Percentiles rank a stretch among this genome's conserved stretches.
Evolutionary conservation across 805 yeast species (phyloP).

Genomic region (Tetrapisispora fleetii): DNA sequence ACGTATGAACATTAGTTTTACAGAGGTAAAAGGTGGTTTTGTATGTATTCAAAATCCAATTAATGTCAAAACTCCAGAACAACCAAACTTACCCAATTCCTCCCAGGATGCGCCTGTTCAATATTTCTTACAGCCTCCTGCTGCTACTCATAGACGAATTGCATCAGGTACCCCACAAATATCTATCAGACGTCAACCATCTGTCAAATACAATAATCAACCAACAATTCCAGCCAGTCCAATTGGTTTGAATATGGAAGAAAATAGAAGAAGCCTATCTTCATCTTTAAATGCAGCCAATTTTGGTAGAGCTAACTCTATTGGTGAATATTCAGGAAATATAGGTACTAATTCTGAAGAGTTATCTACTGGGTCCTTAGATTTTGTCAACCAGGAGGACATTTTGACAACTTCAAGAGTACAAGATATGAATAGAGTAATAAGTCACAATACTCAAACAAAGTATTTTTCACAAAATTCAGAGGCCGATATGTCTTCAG

Average conservation of each 20-base stretch:
- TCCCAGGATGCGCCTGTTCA: constrained; percentile 2
- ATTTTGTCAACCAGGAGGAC: constrained; percentile 26
- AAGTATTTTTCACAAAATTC: background rate
- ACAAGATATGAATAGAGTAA: constrained; percentile 46
- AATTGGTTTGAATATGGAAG: constrained; percentile 3
- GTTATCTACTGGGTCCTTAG: constrained; percentile 28
- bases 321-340: constrained; percentile 7
- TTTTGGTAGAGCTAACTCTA: constrained; percentile 8
- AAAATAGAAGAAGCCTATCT: constrained; percentile 3
- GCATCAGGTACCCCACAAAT: constrained; percentile 10
- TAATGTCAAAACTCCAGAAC: background rate
- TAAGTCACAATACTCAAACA: constrained; percentile 26
- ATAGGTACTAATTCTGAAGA: constrained; percentile 16
- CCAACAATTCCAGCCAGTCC: constrained; percentile 48
- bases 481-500: background rate
- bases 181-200: constrained; percentile 32
- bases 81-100: background rate
- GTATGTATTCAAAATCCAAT: constrained; percentile 43
- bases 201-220: constrained; percentile 21
- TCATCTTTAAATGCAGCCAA: constrained; percentile 3
- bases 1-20: constrained; percentile 66
- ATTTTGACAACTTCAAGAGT: constrained; percentile 42
- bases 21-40: constrained; percentile 91
- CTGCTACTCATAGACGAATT: constrained; percentile 14
- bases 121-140: constrained; percentile 8